Evolutionary conservation across 768 basidiomycete genomes (phyloP).

Genomic region (Lactarius sanguifluus): DNA sequence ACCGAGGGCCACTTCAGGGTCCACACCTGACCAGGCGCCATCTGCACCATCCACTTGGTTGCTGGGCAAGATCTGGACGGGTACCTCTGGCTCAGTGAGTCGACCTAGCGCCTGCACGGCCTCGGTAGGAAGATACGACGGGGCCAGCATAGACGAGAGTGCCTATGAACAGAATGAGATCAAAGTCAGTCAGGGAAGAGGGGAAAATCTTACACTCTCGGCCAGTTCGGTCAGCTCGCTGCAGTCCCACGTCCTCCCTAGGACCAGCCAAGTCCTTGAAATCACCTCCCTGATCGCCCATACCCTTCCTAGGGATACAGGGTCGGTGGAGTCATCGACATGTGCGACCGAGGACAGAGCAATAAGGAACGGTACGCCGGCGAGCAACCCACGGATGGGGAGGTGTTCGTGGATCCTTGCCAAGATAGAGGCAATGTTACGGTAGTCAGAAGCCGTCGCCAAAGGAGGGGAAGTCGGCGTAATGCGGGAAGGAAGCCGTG

Average conservation of each 20-base stretch:
- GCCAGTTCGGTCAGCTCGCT: conserved; percentile 52
- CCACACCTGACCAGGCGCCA: conserved; percentile 21
- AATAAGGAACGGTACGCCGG: conserved; percentile 85
- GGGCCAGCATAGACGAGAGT: conserved; percentile 17
- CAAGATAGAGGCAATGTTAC: conserved; percentile 66
- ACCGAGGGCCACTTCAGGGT: conserved; percentile 15
- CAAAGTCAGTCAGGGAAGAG: not conserved
- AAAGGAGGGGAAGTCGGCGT: conserved; percentile 43
- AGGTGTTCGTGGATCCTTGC: conserved; percentile 64
- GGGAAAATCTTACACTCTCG: conserved; percentile 48
- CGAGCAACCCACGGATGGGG: conserved; percentile 72
- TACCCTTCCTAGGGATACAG: conserved; percentile 44
- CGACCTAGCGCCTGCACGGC: conserved; percentile 9
- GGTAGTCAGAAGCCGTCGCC: conserved; percentile 74
- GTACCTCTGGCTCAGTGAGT: conserved; percentile 17
- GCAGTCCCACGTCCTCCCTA: conserved; percentile 73
- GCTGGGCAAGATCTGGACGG: conserved; percentile 18
- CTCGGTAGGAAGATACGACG: conserved; percentile 22
- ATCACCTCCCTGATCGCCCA: conserved; percentile 62
- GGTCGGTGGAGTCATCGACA: conserved; percentile 43
- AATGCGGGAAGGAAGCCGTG: conserved; percentile 45
- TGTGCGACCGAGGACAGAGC: conserved; percentile 60
- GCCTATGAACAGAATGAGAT: conserved; percentile 14
- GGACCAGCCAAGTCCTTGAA: conserved; percentile 59
- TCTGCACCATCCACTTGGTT: not conserved